Evolutionary conservation across 2,329 filamentous ascomycete genomes (phyloP), one percentile per base, ranked within the genome.

Genomic region (Paecilomyces niveus): DNA sequence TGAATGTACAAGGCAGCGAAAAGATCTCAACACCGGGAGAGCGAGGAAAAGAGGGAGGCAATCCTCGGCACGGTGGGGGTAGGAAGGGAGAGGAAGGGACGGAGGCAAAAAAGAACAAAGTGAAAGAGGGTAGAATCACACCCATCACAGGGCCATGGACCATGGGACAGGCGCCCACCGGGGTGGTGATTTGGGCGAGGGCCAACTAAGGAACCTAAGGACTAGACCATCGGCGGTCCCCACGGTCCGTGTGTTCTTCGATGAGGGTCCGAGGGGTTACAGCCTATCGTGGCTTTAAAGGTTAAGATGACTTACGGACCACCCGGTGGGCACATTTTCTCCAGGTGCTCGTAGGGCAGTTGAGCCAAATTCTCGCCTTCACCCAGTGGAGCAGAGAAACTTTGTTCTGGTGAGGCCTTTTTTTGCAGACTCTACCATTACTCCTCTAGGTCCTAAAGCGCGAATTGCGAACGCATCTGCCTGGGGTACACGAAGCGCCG

Each of bases 61-160:
- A 55, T 32, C 50, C 57, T 53, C 57, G 56, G 53, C 51, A 52
- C 18, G 57, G 54, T 39, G 18, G 55, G 56, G 53, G 54, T 29
- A 7, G 32, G 56, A 57, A 54, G 35, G 57, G 35, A 55, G 54
- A 54, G 58, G 54, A 54, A 54, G 57, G 57, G 56, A 54, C 59
- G 59, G 56, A 57, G 26, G 54, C 60, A 54, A 55, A 62, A 60
- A 53, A 62, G 57, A 59, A 54, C 57, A 62, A 61, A 53, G 54
- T 58, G 53, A 35, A 59, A 53, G 57, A 56, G 54, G 59, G 50
- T 50, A 59, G 54, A 39, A 55, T 29, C 7, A 7, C 7, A 7
- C 4, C 18, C 39, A 45, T 57, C 57, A 61, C 61, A 45, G 39
- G 39, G 39, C 39, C 39, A 18, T 18, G 39, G 39, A 18, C 39